Evolutionary conservation across 164 flowering plant species (phyloP).

Genomic region (Kingdonia uniflora): DNA sequence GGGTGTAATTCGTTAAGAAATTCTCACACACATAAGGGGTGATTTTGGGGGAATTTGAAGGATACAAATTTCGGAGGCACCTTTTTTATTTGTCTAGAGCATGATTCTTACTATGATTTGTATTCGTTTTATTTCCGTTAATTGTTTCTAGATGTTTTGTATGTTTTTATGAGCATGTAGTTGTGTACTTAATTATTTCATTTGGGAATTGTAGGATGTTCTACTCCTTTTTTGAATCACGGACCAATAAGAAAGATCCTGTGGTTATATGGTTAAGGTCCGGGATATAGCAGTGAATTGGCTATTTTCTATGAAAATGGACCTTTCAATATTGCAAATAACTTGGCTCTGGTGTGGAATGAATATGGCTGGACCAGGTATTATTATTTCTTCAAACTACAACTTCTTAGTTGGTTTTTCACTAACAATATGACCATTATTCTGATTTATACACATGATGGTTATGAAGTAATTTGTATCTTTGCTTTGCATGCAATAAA

Average conservation of each 20-base stretch:
- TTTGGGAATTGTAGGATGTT: conserved; percentile 59
- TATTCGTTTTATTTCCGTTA: no score
- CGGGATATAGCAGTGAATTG: conserved; percentile 71
- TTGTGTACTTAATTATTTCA: background rate
- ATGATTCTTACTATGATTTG: no score
- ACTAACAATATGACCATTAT: background rate
- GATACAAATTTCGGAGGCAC: no score
- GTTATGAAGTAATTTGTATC: no score
- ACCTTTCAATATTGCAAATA: conserved; percentile 50
- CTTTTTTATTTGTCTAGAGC: no score
- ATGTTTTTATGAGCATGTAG: no score
- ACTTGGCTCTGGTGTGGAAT: conserved; percentile 72
- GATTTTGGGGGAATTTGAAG: no score
- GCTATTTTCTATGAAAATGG: conserved; percentile 79
- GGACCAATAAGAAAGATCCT: conserved; percentile 54
- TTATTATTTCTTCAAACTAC: background rate
- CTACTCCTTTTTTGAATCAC: conserved; percentile 84
- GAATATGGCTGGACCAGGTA: conserved; percentile 87
- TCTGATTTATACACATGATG: background rate
- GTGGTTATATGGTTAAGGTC: conserved; percentile 76
- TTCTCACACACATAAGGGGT: no score
- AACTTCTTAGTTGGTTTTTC: background rate
- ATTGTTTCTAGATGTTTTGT: no score
- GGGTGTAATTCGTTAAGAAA: no score
- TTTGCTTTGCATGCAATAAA: conserved; percentile 52